Percentiles rank a stretch among this genome's conserved stretches.
These are phyloP conservation scores for Fabrea salina DNA, from an alignment of 169 alveolate genomes.

Conservation along the genomic window DNA sequence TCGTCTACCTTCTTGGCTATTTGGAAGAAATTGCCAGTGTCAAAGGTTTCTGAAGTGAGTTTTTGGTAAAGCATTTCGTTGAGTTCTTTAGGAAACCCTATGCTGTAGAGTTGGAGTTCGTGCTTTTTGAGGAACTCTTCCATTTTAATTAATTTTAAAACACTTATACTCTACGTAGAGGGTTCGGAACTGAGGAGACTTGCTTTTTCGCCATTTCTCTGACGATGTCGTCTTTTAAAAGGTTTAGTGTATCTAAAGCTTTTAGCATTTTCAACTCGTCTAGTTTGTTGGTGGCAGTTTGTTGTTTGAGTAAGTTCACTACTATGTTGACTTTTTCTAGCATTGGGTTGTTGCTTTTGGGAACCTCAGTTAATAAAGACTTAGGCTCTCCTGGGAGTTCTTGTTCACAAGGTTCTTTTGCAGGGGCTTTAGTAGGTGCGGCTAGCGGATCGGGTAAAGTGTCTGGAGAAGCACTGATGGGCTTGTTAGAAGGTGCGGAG, in stretches of 20 bases:
- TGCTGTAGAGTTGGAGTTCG: conserved; percentile 11
- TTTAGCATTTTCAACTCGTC: not conserved
- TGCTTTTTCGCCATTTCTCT: not conserved
- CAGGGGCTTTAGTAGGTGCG: no score
- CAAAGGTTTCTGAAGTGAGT: conserved; percentile 8
- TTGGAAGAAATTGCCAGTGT: conserved; percentile 29
- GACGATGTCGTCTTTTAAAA: not conserved
- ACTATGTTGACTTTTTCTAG: not conserved
- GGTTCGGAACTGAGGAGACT: not conserved
- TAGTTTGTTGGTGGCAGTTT: not conserved
- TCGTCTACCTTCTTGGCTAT: conserved; percentile 6
- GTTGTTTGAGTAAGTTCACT: not conserved
- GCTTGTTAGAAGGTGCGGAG: no score
- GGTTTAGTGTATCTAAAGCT: not conserved
- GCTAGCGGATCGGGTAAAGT: no score
- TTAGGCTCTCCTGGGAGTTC: not conserved
- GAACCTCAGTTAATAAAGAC: not conserved
- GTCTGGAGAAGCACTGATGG: no score
- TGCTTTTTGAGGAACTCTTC: conserved; percentile 18
- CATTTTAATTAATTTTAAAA: conserved; percentile 11
- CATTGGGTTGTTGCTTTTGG: not conserved
- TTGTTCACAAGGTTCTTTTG: not conserved
- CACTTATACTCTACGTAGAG: not conserved
- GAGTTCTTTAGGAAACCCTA: conserved; percentile 29
- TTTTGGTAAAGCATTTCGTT: not conserved